phyloP scores from a whole-genome alignment of 257 asterid species.

The Vinca minor region DNA sequence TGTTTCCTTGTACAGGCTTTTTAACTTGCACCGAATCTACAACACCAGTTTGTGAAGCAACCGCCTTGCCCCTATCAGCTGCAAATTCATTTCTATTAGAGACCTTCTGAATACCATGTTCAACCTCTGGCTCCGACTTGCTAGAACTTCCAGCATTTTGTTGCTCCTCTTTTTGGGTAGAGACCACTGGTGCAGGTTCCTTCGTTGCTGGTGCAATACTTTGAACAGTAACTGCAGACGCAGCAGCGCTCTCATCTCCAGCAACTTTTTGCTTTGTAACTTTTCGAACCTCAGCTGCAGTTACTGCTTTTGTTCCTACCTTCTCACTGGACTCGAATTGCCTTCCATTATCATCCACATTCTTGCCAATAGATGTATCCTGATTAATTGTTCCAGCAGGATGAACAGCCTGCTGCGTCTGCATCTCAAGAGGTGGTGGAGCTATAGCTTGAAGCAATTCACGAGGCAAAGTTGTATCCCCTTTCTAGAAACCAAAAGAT shows the following conservation, averaged over 20 bases:
- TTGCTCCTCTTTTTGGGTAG: constrained; percentile 65
- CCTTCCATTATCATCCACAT: constrained; percentile 42
- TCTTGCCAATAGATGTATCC: constrained; percentile 48
- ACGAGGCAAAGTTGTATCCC: constrained; percentile 82
- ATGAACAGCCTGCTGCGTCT: constrained; percentile 41
- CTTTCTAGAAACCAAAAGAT: constrained; percentile 54
- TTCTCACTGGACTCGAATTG: constrained; percentile 48
- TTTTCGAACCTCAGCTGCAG: constrained; percentile 33
- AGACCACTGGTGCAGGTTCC: constrained; percentile 45
- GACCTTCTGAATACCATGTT: constrained; percentile 37
- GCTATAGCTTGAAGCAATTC: constrained; percentile 86
- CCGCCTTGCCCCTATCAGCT: constrained; percentile 72
- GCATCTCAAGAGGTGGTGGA: constrained; percentile 74
- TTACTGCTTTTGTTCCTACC: constrained; percentile 38
- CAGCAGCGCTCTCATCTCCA: constrained; percentile 44
- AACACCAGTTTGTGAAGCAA: constrained; percentile 38
- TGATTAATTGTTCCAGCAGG: constrained; percentile 40
- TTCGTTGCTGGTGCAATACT: constrained; percentile 31
- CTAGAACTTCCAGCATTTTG: constrained; percentile 37
- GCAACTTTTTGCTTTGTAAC: constrained; percentile 42
- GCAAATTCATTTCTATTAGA: constrained; percentile 47
- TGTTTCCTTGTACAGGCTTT: constrained; percentile 56
- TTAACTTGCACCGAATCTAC: constrained; percentile 54
- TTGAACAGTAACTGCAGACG: constrained; percentile 32
- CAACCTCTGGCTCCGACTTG: constrained; percentile 59